These are phyloP conservation scores for Citrullus mucosospermus DNA, from an alignment of 306 rosid genomes.

Conservation along the genomic window DNA sequence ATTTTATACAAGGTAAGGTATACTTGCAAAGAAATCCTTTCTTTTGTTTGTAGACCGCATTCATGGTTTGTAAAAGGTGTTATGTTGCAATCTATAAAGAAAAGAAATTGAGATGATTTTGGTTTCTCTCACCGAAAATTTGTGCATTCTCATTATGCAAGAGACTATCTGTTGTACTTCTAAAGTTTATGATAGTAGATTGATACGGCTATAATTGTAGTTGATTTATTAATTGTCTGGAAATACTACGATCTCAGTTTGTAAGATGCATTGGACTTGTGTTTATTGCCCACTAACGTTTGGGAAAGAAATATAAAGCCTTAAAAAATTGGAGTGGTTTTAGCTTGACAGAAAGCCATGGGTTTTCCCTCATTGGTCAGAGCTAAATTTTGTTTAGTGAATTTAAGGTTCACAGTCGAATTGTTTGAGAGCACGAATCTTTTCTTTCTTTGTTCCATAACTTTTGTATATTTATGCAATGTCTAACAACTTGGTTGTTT, in stretches of 20 bases:
- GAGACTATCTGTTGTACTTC: not conserved
- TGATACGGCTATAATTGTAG: not conserved
- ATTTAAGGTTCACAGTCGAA: not conserved
- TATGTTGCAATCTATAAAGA: not conserved
- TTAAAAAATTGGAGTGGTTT: not conserved
- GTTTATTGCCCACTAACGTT: not conserved
- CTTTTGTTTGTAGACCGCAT: constrained; percentile 17
- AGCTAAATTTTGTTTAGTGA: not conserved
- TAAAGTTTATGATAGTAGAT: not conserved
- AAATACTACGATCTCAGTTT: not conserved
- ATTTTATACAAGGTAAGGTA: constrained; percentile 35
- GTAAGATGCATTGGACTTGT: not conserved
- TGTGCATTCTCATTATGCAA: not conserved
- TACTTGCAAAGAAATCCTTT: constrained; percentile 17
- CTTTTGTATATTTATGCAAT: not conserved
- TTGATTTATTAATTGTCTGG: not conserved
- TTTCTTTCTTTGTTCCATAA: not conserved
- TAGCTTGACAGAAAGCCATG: not conserved
- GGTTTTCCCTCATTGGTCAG: not conserved
- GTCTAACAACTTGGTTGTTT: not conserved
- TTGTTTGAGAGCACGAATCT: not conserved
- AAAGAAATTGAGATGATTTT: not conserved
- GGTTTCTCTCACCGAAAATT: not conserved
- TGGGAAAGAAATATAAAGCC: not conserved
- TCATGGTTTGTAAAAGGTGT: not conserved